Evolutionary conservation across 306 rosid genomes (phyloP).

Genomic region (Cucurbita ficifolia): DNA sequence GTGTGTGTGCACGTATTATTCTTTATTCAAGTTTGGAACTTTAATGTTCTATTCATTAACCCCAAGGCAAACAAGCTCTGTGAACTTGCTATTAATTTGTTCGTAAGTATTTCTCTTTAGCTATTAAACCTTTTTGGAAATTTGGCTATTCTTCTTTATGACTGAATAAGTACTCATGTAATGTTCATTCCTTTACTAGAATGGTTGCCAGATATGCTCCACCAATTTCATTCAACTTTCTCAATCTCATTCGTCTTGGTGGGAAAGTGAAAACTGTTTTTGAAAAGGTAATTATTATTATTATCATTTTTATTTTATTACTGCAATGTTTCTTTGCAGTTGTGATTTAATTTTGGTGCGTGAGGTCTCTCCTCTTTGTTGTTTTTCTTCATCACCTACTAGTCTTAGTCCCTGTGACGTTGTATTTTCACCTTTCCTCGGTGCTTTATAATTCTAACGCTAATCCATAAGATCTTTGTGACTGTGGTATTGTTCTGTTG

Average conservation of each 20-base stretch:
- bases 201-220: slow-evolving; percentile 99
- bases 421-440: background rate
- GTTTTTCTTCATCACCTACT: background rate
- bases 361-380: background rate
- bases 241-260: slow-evolving; percentile 71
- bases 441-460: background rate
- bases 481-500: background rate
- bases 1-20: slow-evolving; percentile 96
- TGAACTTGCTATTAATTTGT: slow-evolving; percentile 96
- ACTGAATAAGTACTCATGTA: background rate
- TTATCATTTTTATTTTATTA: background rate
- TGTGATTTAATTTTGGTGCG: background rate
- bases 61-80: slow-evolving; percentile 88
- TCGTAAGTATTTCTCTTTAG: slow-evolving; percentile 48
- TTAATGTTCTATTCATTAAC: slow-evolving; percentile 85
- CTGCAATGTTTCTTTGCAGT: background rate
- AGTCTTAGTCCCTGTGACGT: background rate
- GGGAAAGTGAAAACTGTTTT: slow-evolving; percentile 43
- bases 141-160: background rate
- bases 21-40: slow-evolving; percentile 86
- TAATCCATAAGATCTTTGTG: background rate
- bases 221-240: slow-evolving; percentile 88
- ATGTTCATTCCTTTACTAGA: slow-evolving; percentile 25
- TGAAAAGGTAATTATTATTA: slow-evolving; percentile 45
- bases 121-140: background rate